A percentile compares a stretch with the other conserved stretches of the same genome.
Evolutionary conservation across 371 early-diverging fungal genomes (phyloP).

Genomic region (Phascolomyces articulosus): DNA sequence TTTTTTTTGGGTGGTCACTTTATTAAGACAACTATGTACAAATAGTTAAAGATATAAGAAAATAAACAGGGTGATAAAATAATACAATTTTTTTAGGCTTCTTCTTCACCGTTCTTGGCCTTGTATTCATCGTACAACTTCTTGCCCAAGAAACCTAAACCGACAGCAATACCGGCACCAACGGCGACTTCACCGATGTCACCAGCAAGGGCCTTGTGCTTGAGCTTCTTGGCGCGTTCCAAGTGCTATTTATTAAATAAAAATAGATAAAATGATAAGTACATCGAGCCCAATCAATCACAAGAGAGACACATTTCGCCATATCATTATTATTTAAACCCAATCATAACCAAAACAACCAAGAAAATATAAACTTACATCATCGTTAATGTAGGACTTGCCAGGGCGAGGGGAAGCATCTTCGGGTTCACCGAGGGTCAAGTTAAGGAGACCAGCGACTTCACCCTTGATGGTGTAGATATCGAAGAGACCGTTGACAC

Average conservation of each 20-base stretch:
- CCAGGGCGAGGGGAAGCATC: slow-evolving; percentile 34
- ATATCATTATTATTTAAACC: too few relatives aligned
- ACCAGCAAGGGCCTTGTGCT: slow-evolving; percentile 46
- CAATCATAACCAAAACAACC: too few relatives aligned
- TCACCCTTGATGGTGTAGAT: slow-evolving; percentile 51
- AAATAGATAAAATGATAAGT: too few relatives aligned
- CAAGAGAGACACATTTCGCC: too few relatives aligned
- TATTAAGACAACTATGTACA: slow-evolving; percentile 10
- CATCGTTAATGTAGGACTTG: slow-evolving; percentile 46
- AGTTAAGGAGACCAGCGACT: slow-evolving; percentile 47
- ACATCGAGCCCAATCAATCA: too few relatives aligned
- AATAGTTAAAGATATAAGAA: slow-evolving; percentile 6
- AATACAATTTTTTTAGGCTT: slow-evolving; percentile 10
- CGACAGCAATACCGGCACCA: slow-evolving; percentile 50
- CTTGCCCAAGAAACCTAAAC: slow-evolving; percentile 55
- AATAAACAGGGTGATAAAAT: neutral
- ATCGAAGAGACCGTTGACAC: slow-evolving; percentile 52
- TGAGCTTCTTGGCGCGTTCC: slow-evolving; percentile 45
- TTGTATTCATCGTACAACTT: slow-evolving; percentile 46
- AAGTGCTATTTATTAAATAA: slow-evolving; percentile 25
- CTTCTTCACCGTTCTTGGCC: slow-evolving; percentile 32
- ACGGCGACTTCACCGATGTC: slow-evolving; percentile 49
- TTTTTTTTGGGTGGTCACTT: neutral
- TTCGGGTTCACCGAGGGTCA: slow-evolving; percentile 32
- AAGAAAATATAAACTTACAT: too few relatives aligned